These are phyloP conservation scores for Teunomyces stri DNA, from an alignment of 805 yeast genomes.

Conservation along the genomic window DNA sequence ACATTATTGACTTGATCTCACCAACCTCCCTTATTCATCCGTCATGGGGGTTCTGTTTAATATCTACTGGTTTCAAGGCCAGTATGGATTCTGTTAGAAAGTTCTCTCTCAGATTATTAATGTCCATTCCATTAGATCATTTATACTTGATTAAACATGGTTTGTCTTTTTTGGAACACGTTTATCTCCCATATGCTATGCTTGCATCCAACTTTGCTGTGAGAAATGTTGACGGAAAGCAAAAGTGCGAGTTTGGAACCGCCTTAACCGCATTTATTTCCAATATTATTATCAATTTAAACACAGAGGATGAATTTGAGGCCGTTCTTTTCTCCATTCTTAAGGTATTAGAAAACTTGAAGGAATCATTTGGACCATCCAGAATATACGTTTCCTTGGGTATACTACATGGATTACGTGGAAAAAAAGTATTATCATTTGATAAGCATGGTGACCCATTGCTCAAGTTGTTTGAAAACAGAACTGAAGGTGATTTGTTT, in stretches of 20 bases:
- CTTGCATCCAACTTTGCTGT: constrained; percentile 60
- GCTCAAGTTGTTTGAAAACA: constrained; percentile 29
- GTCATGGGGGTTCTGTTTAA: constrained; percentile 70
- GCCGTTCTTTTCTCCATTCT: constrained; percentile 32
- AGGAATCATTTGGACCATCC: constrained; percentile 65
- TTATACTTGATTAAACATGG: constrained; percentile 36
- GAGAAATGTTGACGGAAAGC: constrained; percentile 24
- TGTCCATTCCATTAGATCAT: constrained; percentile 48
- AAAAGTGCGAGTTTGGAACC: constrained; percentile 59
- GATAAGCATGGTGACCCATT: constrained; percentile 25
- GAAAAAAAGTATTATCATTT: constrained; percentile 21
- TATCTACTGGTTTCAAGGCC: constrained; percentile 73
- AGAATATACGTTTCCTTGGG: constrained; percentile 62
- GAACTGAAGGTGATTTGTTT: constrained; percentile 52
- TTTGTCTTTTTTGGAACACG: constrained; percentile 43
- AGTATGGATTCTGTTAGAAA: constrained; percentile 76
- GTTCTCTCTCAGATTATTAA: constrained; percentile 54
- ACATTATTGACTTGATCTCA: constrained; percentile 53
- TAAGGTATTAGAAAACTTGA: constrained; percentile 44
- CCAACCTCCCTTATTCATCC: constrained; percentile 54
- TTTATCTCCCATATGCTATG: constrained; percentile 59
- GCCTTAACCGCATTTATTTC: constrained; percentile 46
- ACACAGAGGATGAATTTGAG: constrained; percentile 19
- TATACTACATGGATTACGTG: constrained; percentile 49
- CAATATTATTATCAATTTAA: constrained; percentile 29